Base-by-base conservation (phyloP, 2,329 filamentous ascomycete genomes). In the Beauveria sp. region DNA sequence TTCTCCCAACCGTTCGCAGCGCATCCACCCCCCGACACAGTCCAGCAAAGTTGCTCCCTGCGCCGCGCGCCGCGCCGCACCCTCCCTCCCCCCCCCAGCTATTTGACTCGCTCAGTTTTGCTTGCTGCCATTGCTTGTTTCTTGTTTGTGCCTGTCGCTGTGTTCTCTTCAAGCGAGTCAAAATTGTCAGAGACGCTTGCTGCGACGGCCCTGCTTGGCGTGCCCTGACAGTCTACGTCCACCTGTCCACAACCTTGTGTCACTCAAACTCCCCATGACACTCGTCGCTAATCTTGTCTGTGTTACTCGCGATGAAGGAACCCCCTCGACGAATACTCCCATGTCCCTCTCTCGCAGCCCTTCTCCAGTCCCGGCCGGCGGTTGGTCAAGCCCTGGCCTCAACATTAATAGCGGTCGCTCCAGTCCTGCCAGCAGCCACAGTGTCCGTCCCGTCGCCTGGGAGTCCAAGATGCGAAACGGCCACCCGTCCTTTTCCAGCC, bases 281-380 rank as follows among this genome's bases (percentile, higher is more conserved):
- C 31, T 38, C 34, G 46, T 53, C 64, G 67, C 71, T 73, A 69
- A 72, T 62, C 64, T 60, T 42, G 42, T 66, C 60, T 66, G 64
- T 67, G 64, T 63, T 55, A 61, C 45, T 40, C 55, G 45, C 62
- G 14, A 61, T 68, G 62, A 74, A 83, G 80, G 83, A 70, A 86
- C 81, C 57, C 81, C 85, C 49, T 80, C 77, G 68, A 70, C 75
- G 67, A 79, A 77, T 68, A 70, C 75, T 67, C 76, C 78, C 69
- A 96, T 96, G 93, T 90, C 90, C 67, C 78, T 93, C 65, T 95
- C 92, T 67, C 87, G 91, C 76, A 96, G 91, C 71, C 91, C 93
- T 56, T 96, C 91, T 61, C 93, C 93, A 65, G 83, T 86, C 65
- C 88, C 87, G 64, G 89, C 89, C 69, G 91, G 91, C 71, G 92